Conservation (phyloP, 2,329 filamentous ascomycete genomes). For the Aspergillus eucalypticola region DNA sequence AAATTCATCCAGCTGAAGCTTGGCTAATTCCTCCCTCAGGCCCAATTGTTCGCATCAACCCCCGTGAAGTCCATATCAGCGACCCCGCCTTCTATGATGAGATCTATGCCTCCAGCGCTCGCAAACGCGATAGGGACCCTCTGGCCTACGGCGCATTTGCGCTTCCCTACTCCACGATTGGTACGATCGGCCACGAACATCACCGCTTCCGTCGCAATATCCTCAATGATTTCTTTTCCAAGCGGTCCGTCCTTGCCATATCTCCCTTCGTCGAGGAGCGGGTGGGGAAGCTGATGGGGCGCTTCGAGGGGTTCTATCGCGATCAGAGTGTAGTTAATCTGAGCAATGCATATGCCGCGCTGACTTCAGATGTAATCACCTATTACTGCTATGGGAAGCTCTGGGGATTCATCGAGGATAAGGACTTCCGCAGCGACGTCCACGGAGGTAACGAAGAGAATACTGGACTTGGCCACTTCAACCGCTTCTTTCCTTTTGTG, state of each 20-base stretch:
- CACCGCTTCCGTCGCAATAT: slow-evolving; percentile 14
- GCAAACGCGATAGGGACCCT: slow-evolving; percentile 10
- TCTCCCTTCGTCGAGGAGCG: neutral
- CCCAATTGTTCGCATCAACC: slow-evolving; percentile 13
- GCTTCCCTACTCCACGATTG: neutral
- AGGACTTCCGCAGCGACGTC: slow-evolving; percentile 3
- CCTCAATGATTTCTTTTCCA: slow-evolving; percentile 15
- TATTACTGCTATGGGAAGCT: slow-evolving; percentile 5
- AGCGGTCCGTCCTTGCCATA: slow-evolving; percentile 2
- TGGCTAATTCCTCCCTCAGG: neutral
- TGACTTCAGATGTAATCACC: slow-evolving; percentile 8
- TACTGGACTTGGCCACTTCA: slow-evolving; percentile 26
- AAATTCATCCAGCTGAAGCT: neutral
- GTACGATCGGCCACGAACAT: slow-evolving; percentile 7
- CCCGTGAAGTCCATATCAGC: slow-evolving; percentile 9
- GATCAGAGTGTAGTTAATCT: neutral
- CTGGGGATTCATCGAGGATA: neutral
- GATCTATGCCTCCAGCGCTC: slow-evolving; percentile 7
- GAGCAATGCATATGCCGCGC: slow-evolving; percentile 1
- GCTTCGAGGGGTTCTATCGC: neutral
- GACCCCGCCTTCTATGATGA: slow-evolving; percentile 11
- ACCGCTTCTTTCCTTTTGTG: slow-evolving; percentile 22
- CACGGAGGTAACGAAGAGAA: slow-evolving; percentile 17
- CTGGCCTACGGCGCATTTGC: neutral
- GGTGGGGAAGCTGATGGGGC: neutral